Conservation (phyloP, 345 rosid genomes). For the Rubroshorea leprosula region DNA sequence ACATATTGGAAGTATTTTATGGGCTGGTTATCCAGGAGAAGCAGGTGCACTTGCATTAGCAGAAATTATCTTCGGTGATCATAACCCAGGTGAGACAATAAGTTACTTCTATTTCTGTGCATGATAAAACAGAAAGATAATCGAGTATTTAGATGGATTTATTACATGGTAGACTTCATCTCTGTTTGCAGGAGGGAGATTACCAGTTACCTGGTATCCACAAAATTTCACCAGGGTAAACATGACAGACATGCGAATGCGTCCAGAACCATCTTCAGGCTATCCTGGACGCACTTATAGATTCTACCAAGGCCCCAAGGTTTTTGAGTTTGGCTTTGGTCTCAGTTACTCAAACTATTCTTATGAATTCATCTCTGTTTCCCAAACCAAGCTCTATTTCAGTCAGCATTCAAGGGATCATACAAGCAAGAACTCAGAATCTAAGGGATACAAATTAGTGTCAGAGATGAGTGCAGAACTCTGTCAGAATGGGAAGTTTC, state of each 20-base stretch:
- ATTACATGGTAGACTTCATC: background rate
- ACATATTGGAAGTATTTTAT: conserved; percentile 68
- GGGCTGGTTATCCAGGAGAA: conserved; percentile 99
- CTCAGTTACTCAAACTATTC: conserved; percentile 53
- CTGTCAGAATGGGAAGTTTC: conserved; percentile 30
- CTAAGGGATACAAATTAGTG: conserved; percentile 15
- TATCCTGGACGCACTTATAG: conserved; percentile 66
- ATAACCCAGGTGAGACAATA: conserved; percentile 64
- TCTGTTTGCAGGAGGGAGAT: conserved; percentile 48
- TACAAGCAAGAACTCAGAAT: conserved; percentile 8
- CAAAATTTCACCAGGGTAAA: conserved; percentile 34
- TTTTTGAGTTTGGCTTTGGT: conserved; percentile 47
- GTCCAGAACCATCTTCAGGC: conserved; percentile 38
- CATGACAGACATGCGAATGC: conserved; percentile 62
- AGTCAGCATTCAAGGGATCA: conserved; percentile 18
- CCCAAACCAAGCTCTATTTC: conserved; percentile 20
- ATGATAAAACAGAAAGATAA: background rate
- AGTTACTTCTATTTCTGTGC: background rate
- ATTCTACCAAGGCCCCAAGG: conserved; percentile 45
- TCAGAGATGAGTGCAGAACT: conserved; percentile 32
- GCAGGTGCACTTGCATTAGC: conserved; percentile 76
- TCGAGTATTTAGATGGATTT: background rate
- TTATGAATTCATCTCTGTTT: conserved; percentile 27
- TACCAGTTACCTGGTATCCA: conserved; percentile 67
- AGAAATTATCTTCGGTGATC: conserved; percentile 80